Evolutionary conservation across 371 early-diverging fungal genomes (phyloP), one percentile per base, ranked within the genome.

Genomic region (Actinomortierella ambigua): DNA sequence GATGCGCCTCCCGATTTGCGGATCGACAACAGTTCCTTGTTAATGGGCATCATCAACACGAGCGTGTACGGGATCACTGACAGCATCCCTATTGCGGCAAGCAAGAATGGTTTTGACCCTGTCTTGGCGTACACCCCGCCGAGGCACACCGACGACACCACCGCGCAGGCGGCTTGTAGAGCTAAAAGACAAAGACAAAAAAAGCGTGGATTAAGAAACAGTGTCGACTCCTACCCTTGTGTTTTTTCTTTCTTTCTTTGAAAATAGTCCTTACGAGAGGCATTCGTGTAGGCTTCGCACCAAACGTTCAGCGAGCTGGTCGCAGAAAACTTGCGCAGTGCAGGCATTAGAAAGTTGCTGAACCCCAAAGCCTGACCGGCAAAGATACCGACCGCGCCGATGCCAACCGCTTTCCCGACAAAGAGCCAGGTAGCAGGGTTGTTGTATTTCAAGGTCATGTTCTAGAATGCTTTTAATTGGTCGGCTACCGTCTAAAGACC

Each of bases 321-420:
- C 17, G 48, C 34, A 2, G 60, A 43, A 13, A 53, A 23, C 17
- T 34, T 49, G 20, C 60, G 60, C 18, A 69, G 29, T 27, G 57
- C 59, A 2, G 68, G 67, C 58, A 69, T 64, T 29, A 53, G 47
- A 49, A 60, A 23, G 18, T 46, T 50, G 44, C 60, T 61, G 65
- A 22, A 73, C 50, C 55, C 29, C 27, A 68, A 26, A 24, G 65
- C 55, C 22, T 58, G 47, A 0, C 65, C 68, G 0, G 69, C 53
- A 59, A 65, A 61, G 9, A 65, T 34, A 22, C 69, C 63, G 27
- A 65, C 69, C 14, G 60, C 50, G 23, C 52, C 70, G 8, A 63
- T 68, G 2, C 55, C 61, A 1, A 56, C 24, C n/a, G 61, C 26
- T 18, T 63, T 63, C 18, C 42, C 61, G 2, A 43, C 53, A 1